These are phyloP conservation scores for Solanum ossicruentum DNA, from an alignment of 257 asterid species.

Conservation along the genomic window DNA sequence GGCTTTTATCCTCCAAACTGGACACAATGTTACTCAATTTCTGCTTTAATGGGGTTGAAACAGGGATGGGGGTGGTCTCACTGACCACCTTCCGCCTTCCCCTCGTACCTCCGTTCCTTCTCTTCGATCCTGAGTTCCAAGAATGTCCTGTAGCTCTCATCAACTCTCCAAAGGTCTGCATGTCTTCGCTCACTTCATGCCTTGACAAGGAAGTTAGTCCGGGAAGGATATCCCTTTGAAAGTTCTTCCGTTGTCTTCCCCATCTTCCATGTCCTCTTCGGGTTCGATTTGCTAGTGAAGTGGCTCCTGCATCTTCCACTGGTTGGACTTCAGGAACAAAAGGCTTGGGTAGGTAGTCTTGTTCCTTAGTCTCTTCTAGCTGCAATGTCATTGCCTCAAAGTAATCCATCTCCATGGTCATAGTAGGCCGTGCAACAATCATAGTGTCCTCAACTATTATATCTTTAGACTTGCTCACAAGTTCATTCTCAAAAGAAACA, in stretches of 20 bases:
- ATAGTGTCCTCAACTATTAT: slow-evolving; percentile 6
- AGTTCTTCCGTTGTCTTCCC: slow-evolving; percentile 90
- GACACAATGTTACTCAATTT: slow-evolving; percentile 26
- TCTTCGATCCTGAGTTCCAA: slow-evolving; percentile 56
- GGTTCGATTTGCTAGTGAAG: slow-evolving; percentile 20
- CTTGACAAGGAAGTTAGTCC: slow-evolving; percentile 70
- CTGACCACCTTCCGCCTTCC: slow-evolving; percentile 54
- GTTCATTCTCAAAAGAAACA: slow-evolving; percentile 16
- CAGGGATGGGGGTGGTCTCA: slow-evolving; percentile 19
- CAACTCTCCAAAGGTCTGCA: slow-evolving; percentile 79
- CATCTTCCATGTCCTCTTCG: slow-evolving; percentile 83
- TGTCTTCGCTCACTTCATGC: slow-evolving; percentile 84
- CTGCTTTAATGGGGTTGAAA: slow-evolving; percentile 24
- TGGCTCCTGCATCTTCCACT: slow-evolving; percentile 33
- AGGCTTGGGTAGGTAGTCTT: slow-evolving; percentile 69
- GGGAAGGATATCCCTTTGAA: slow-evolving; percentile 87
- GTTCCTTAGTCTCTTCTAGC: slow-evolving; percentile 50
- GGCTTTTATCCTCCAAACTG: slow-evolving; percentile 65
- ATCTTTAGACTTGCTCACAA: slow-evolving; percentile 15
- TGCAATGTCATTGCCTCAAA: slow-evolving; percentile 76
- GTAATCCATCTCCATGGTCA: slow-evolving; percentile 47
- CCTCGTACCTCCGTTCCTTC: slow-evolving; percentile 52
- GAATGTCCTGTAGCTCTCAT: slow-evolving; percentile 32
- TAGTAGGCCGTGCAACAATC: neutral
- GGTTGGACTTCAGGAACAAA: slow-evolving; percentile 34